phyloP scores from a whole-genome alignment of 2,329 filamentous ascomycete genomes.

The Trichophyton simii region DNA sequence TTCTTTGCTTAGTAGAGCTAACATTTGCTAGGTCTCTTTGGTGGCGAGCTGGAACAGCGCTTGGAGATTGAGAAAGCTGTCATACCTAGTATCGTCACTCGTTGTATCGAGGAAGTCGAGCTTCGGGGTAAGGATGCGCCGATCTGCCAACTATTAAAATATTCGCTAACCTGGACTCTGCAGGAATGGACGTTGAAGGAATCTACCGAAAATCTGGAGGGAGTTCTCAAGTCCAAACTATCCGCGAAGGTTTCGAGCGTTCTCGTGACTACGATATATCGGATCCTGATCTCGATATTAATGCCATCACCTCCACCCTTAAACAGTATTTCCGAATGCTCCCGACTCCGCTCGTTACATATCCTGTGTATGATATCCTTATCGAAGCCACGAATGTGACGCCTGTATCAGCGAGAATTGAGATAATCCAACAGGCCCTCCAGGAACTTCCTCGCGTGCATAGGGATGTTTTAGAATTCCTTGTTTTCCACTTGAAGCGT shows the following conservation, averaged over 20 bases:
- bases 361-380: constrained; percentile 79
- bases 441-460: constrained; percentile 70
- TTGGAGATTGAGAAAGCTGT: constrained; percentile 79
- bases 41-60: constrained; percentile 74
- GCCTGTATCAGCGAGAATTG: constrained; percentile 54
- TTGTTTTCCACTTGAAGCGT: constrained; percentile 82
- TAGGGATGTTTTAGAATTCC: constrained; percentile 78
- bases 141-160: neutral
- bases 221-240: constrained; percentile 75
- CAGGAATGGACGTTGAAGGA: constrained; percentile 82
- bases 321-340: constrained; percentile 97
- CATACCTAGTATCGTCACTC: constrained; percentile 79
- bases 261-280: constrained; percentile 74
- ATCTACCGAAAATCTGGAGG: constrained; percentile 97
- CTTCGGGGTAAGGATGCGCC: constrained; percentile 49
- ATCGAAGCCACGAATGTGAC: constrained; percentile 56
- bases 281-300: constrained; percentile 86
- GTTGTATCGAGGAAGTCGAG: constrained; percentile 95
- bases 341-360: constrained; percentile 78
- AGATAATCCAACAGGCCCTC: constrained; percentile 60
- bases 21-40: constrained; percentile 52
- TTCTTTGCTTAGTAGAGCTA: constrained; percentile 3
- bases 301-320: constrained; percentile 84
- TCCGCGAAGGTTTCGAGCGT: constrained; percentile 84
- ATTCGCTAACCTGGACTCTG: neutral